Evolutionary conservation across 371 early-diverging fungal species (phyloP).

Genomic region (Rhizomucor pusillus): DNA sequence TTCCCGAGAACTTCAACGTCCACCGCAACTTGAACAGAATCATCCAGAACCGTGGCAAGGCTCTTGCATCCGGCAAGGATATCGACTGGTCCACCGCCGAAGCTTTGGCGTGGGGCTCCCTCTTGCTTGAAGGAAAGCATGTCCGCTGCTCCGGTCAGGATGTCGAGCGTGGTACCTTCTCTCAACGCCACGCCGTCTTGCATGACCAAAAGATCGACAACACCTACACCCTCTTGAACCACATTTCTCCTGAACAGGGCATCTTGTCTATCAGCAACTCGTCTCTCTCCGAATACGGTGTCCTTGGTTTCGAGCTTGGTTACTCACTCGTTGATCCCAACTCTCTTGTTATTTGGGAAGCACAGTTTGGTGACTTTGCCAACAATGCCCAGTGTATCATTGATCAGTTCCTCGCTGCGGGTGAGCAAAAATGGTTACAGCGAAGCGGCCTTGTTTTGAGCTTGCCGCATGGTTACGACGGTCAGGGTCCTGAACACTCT

Average conservation of each 20-base stretch:
- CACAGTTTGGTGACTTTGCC: constrained; percentile 97
- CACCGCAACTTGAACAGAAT: constrained; percentile 88
- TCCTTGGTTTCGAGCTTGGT: constrained; percentile 96
- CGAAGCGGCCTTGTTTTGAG: constrained; percentile 89
- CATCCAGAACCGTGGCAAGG: constrained; percentile 80
- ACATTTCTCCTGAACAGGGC: constrained; percentile 81
- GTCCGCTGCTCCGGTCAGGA: constrained; percentile 95
- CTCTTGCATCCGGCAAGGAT: constrained; percentile 68
- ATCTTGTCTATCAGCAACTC: constrained; percentile 91
- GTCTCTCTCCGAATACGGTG: constrained; percentile 92
- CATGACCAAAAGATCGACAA: constrained; percentile 85
- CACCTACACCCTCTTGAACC: constrained; percentile 77
- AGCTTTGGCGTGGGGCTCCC: constrained; percentile 89
- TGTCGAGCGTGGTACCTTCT: constrained; percentile 98
- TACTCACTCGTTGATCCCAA: constrained; percentile 93
- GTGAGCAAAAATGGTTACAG: constrained; percentile 97
- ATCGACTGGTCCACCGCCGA: constrained; percentile 98
- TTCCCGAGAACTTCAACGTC: constrained; percentile 81
- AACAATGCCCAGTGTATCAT: constrained; percentile 97
- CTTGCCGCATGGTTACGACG: constrained; percentile 97
- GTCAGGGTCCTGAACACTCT: constrained; percentile 97
- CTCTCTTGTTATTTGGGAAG: constrained; percentile 95
- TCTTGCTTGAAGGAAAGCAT: constrained; percentile 87
- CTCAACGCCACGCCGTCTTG: constrained; percentile 94
- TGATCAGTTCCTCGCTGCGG: constrained; percentile 95